Percentiles rank a stretch among this genome's conserved stretches.
phyloP scores from a whole-genome alignment of 2,329 filamentous ascomycete species.

The Exophiala mesophila region DNA sequence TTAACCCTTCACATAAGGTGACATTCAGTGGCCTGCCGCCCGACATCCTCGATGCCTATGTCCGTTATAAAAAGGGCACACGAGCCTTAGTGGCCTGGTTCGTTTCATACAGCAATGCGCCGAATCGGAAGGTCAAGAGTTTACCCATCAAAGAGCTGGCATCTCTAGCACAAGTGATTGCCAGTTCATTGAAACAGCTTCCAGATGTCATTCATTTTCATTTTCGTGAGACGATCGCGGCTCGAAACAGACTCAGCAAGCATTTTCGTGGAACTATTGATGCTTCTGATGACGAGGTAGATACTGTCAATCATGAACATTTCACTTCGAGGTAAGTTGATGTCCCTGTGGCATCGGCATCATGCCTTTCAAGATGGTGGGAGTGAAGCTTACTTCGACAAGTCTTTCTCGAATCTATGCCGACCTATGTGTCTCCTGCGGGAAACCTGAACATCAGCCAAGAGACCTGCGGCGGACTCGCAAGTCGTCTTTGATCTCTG shows the following conservation, averaged over 20 bases:
- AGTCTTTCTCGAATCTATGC: conserved; percentile 26
- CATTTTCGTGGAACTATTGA: conserved; percentile 24
- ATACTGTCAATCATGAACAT: conserved; percentile 29
- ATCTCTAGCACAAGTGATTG: conserved; percentile 19
- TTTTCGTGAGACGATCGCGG: conserved; percentile 29
- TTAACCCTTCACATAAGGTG: conserved; percentile 24
- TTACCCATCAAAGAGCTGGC: conserved; percentile 28
- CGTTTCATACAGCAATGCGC: conserved; percentile 23
- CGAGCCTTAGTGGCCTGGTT: conserved; percentile 30
- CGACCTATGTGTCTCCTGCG: conserved; percentile 26
- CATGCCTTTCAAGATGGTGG: no score
- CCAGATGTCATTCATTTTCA: conserved; percentile 30
- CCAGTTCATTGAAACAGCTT: conserved; percentile 24
- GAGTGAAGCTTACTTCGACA: no score
- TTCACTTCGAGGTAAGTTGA: conserved; percentile 30
- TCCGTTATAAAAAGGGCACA: conserved; percentile 30
- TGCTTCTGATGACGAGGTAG: conserved; percentile 16
- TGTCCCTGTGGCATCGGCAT: no score
- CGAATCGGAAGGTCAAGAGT: conserved; percentile 15
- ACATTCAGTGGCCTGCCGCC: conserved; percentile 26
- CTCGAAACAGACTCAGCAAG: conserved; percentile 28
- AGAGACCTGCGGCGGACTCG: conserved; percentile 1
- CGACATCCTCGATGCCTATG: conserved; percentile 26
- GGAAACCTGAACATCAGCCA: conserved; percentile 13
- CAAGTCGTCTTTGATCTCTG: not conserved